These are phyloP conservation scores for Jacaranda copaia DNA, from an alignment of 257 asterid species.

Conservation along the genomic window DNA sequence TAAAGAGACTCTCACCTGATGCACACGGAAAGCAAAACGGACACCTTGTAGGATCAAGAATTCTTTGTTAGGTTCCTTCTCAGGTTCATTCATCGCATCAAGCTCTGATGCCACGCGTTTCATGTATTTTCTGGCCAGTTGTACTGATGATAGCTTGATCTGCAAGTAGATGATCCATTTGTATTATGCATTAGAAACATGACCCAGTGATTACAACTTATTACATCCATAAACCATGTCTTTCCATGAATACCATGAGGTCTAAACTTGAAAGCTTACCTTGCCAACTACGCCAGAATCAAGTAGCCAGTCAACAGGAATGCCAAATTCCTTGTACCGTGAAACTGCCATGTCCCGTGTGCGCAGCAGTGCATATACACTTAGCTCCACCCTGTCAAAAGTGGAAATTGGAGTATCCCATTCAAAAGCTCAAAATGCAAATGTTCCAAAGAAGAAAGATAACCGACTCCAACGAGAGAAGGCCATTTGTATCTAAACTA, in stretches of 20 bases:
- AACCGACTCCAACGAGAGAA: background rate
- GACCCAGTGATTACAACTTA: background rate
- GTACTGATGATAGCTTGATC: slow-evolving; percentile 96
- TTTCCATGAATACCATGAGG: background rate
- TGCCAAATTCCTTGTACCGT: slow-evolving; percentile 87
- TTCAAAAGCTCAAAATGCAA: background rate
- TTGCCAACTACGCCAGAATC: slow-evolving; percentile 96
- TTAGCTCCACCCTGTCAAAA: slow-evolving; percentile 75
- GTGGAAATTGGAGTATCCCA: background rate
- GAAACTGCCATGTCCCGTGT: slow-evolving; percentile 95
- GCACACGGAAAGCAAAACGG: slow-evolving; percentile 97
- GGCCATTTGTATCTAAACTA: background rate
- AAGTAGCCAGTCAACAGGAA: slow-evolving; percentile 89
- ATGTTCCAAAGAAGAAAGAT: background rate
- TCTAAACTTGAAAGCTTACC: slow-evolving; percentile 51
- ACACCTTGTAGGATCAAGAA: slow-evolving; percentile 92
- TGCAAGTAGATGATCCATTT: slow-evolving; percentile 41
- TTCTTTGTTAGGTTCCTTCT: slow-evolving; percentile 92
- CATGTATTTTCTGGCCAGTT: slow-evolving; percentile 92
- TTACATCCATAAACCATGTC: background rate
- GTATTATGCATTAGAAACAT: background rate
- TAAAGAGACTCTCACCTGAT: slow-evolving; percentile 63
- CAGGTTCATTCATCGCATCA: slow-evolving; percentile 78
- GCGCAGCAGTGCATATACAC: slow-evolving; percentile 84
- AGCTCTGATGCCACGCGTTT: slow-evolving; percentile 93